phyloP scores from a whole-genome alignment of 1,139 yeast genomes.

The Saccharomyces hybrid region DNA sequence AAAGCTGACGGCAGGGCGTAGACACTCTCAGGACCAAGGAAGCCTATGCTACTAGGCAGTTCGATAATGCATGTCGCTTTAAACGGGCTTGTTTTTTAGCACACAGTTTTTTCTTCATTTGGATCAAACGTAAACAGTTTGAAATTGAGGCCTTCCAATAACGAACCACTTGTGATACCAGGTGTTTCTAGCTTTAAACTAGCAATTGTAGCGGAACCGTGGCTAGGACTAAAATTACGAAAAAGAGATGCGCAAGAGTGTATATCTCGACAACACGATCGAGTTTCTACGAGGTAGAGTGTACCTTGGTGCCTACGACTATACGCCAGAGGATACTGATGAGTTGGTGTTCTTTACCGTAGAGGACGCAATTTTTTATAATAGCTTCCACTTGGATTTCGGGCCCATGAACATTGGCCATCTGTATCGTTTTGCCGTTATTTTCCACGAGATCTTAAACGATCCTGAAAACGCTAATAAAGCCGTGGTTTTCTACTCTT shows the following conservation, averaged over 20 bases:
- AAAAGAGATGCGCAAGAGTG: not conserved
- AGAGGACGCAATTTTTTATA: constrained; percentile 86
- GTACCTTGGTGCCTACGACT: constrained; percentile 84
- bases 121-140: not conserved
- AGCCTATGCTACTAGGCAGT: not conserved
- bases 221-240: not conserved
- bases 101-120: not conserved
- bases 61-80: not conserved
- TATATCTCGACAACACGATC: constrained; percentile 29
- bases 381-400: constrained; percentile 88
- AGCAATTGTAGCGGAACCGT: not conserved
- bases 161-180: not conserved
- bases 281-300: constrained; percentile 54
- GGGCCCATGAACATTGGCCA: constrained; percentile 95
- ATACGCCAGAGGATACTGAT: constrained; percentile 66
- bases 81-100: not conserved
- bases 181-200: not conserved
- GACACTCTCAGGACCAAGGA: not conserved
- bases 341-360: constrained; percentile 82
- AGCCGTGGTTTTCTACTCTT: constrained; percentile 84
- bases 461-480: constrained; percentile 78
- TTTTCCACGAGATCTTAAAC: constrained; percentile 81
- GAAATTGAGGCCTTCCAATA: not conserved
- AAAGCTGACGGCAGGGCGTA: not conserved
- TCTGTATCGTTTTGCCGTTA: constrained; percentile 88